Base-by-base conservation (phyloP, 345 rosid species). In the Citrus reticulata region DNA sequence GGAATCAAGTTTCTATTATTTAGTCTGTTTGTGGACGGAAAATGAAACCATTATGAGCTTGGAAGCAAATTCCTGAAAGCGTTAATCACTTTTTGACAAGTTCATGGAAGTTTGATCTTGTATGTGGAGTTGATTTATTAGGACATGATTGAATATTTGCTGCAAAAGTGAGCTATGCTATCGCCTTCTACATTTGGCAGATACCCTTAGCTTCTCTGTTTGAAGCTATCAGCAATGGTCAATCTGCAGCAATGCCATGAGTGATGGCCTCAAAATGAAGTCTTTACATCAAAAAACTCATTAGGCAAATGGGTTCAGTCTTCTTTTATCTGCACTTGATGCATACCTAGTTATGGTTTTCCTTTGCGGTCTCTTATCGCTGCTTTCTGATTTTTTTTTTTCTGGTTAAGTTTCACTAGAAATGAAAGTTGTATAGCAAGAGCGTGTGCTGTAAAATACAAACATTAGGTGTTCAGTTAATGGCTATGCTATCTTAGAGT, bases 121-220 rank as follows among this genome's bases (percentile, higher is more conserved):
- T 81, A 71, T 34, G 75, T 82, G 83, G 35, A 51, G 55, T 75
- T 74, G 34, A 32, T 68, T 46, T 59, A 6, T 11, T 78, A 79
- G 78, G 70, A 80, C 78, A 55, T 78, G 79, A 63, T 77, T 59
- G 79, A 68, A 76, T 40, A 75, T 58, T 10, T 72, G 73, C 69
- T 9, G 39, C 62, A 74, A 62, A 70, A 57, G 64, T 72, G 84
- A 72, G 72, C 76, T 73, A 1, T 9, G 60, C 17, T 70, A 29
- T 51, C 30, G 11, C 32, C 39, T 51, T 17, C 25, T 22, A 7
- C 2, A 19, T 51, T 70, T 22, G 9, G 74, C 24, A 30, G 16
- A 32, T 60, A 19, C 59, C 37, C 6, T 29, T 59, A 13, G 37
- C 42, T 62, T 25, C 76, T 37, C 49, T 11, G 29, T 10, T 39